Conservation (phyloP, 306 rosid species). For the Luffa acutangula region DNA sequence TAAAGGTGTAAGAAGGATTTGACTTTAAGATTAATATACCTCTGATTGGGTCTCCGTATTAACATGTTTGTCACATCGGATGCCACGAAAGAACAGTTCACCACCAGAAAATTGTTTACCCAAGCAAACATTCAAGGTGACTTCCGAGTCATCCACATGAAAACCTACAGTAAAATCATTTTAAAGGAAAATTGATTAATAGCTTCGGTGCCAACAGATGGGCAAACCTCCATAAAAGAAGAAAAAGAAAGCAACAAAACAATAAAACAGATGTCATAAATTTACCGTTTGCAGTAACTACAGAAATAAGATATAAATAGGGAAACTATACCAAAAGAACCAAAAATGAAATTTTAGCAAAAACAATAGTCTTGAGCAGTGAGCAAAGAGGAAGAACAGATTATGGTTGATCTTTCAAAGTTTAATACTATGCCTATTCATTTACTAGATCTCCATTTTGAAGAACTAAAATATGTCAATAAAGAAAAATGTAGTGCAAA, state of each 20-base stretch:
- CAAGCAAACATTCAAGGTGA: conserved; percentile 84
- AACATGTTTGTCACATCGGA: conserved; percentile 86
- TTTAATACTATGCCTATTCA: not conserved
- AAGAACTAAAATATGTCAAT: not conserved
- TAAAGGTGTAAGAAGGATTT: not conserved
- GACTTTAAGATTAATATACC: conserved; percentile 30
- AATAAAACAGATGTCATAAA: not conserved
- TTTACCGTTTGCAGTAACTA: not conserved
- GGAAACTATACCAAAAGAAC: not conserved
- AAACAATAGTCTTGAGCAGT: not conserved
- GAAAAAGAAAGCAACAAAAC: not conserved
- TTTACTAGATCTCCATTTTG: not conserved
- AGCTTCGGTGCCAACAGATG: not conserved
- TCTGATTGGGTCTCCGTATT: conserved; percentile 48
- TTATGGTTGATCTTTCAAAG: not conserved
- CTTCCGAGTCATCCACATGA: conserved; percentile 94
- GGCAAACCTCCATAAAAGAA: not conserved
- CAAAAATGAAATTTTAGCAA: not conserved
- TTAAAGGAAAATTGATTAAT: not conserved
- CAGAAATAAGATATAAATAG: not conserved
- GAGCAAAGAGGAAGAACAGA: not conserved
- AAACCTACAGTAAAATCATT: conserved; percentile 53
- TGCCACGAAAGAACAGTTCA: conserved; percentile 79
- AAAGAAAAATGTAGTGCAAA: not conserved
- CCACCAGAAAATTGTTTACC: conserved; percentile 83